Evolutionary conservation across 1,284 basidiomycete species (phyloP).

Genomic region (Ceratobasidium sp.): DNA sequence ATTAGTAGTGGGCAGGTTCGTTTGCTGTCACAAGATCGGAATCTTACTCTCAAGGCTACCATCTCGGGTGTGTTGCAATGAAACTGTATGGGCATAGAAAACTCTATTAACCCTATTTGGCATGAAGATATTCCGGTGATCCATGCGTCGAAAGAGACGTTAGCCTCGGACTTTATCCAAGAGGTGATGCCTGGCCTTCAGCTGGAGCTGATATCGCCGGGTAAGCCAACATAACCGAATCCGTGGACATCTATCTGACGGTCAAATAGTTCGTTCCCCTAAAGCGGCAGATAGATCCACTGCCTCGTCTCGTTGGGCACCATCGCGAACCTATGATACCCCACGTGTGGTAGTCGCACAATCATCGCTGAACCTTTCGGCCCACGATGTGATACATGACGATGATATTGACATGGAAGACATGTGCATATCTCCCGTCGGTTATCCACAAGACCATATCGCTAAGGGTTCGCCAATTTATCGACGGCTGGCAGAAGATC

Average conservation of each 20-base stretch:
- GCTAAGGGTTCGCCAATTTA: background rate
- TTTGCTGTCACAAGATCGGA: conserved; percentile 33
- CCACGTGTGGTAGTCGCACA: conserved; percentile 20
- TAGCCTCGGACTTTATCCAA: background rate
- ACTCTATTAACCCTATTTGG: background rate
- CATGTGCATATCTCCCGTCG: conserved; percentile 19
- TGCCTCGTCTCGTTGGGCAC: conserved; percentile 24
- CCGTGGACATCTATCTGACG: background rate
- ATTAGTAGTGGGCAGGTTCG: conserved; percentile 23
- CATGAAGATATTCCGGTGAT: conserved; percentile 14
- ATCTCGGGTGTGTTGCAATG: conserved; percentile 9
- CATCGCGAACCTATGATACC: background rate
- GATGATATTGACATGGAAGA: conserved; percentile 37
- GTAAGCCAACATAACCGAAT: background rate
- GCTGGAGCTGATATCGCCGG: background rate
- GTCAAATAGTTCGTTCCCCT: background rate
- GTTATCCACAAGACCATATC: background rate
- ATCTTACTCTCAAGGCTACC: conserved; percentile 28
- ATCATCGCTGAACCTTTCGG: background rate
- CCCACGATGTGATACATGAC: background rate
- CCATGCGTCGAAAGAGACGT: background rate
- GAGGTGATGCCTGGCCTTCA: conserved; percentile 22
- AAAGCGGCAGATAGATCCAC: conserved; percentile 4
- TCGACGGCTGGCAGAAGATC: conserved; percentile 22
- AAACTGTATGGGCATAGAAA: background rate